Base-by-base conservation (phyloP, 108 stramenopile species). In the Nannochloropsis salina region DNA sequence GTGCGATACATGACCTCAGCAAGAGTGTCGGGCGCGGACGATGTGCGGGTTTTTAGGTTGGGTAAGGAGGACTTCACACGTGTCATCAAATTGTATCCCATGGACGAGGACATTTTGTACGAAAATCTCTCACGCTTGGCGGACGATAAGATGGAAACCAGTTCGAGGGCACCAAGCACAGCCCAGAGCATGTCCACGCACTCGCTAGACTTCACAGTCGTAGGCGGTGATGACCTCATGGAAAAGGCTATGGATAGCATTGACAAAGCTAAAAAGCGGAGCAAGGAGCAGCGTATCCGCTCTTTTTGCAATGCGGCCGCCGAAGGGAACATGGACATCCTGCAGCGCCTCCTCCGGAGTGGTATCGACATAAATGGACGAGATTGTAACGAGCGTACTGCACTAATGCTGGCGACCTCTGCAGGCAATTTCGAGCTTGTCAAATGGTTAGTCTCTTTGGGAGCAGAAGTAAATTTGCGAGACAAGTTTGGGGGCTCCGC, bases 321-420 rank as follows among this genome's bases (percentile, higher is more conserved):
- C 20, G 61, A 74, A 74, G 61, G 61, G n/a, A 74, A 74, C n/a
- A 74, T 74, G 61, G 61, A 74, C 61, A 74, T 74, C n/a, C n/a
- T 74, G 61, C 61, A 74, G 61, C 61, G 61, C 3, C n/a, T 74
- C 20, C 61, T 74, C 20, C 15, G 61, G 61, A 74, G 61, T 74
- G 61, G 61, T 15, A 74, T 74, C n/a, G 61, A 74, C 3, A n/a
- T 74, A n/a, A 74, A 74, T 74, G 61, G 61, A 15, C 61, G 61
- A 74, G 61, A 74, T 74, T 74, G 61, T n/a, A 74, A 74, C n/a
- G 61, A 74, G 61, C 61, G 61, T 15, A 74, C 61, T 4, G 61
- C 61, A 6, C n/a, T 74, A n/a, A 74, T 74, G 61, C 20, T 74
- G 8, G 61, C 61, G 20, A 74, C 20, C 61, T 74, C 2, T 74